Evolutionary conservation across 805 yeast genomes (phyloP).

Genomic region (Wickerhamomyces silvicola): DNA sequence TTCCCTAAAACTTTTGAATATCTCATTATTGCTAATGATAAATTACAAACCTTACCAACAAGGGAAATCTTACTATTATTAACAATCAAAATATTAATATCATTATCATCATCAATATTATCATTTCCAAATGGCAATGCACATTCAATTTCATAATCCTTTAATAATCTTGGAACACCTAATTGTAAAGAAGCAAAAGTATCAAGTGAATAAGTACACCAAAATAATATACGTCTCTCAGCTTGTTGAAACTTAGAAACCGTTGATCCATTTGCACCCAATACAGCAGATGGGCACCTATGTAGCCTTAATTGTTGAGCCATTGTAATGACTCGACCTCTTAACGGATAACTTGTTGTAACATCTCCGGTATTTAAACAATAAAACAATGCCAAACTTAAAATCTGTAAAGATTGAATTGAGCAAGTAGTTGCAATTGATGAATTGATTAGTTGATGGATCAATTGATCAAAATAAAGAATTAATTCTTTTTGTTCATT

Average conservation of each 20-base stretch:
- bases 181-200: constrained; percentile 65
- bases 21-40: constrained; percentile 59
- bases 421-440: constrained; percentile 56
- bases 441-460: constrained; percentile 57
- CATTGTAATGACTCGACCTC: constrained; percentile 75
- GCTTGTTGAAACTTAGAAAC: constrained; percentile 70
- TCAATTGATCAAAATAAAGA: constrained; percentile 52
- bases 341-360: constrained; percentile 63
- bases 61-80: constrained; percentile 53
- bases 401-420: constrained; percentile 61
- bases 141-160: constrained; percentile 81
- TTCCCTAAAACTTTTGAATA: constrained; percentile 68
- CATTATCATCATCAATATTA: constrained; percentile 32
- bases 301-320: constrained; percentile 81
- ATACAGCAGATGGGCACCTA: constrained; percentile 79
- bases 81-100: constrained; percentile 51
- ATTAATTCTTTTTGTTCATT: constrained; percentile 20
- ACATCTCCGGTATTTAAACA: constrained; percentile 70
- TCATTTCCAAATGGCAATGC: constrained; percentile 64
- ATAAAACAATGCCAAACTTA: constrained; percentile 63
- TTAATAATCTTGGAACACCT: constrained; percentile 77
- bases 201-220: constrained; percentile 79
- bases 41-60: constrained; percentile 63
- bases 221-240: constrained; percentile 73
- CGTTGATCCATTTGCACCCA: constrained; percentile 57